Conservation (phyloP, 306 rosid species). For the Senna tora region DNA sequence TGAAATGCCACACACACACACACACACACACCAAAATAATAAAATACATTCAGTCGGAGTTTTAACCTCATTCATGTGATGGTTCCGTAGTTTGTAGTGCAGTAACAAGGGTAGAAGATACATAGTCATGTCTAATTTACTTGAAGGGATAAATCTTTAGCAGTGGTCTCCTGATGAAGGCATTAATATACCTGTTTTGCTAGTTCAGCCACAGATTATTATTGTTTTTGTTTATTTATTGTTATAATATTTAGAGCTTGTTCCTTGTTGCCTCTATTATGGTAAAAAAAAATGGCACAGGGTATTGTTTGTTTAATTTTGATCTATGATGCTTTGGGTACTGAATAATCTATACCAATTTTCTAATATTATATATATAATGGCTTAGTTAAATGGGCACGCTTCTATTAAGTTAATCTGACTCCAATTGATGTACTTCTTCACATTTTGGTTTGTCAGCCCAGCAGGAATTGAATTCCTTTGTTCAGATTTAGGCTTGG, state of each 20-base stretch:
- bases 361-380: neutral
- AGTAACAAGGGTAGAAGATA: neutral
- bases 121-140: neutral
- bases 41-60: neutral
- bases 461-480: constrained; percentile 72
- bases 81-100: neutral
- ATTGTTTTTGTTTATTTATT: no score
- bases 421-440: constrained; percentile 31
- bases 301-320: neutral
- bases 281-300: neutral
- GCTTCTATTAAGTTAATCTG: neutral
- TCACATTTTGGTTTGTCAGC: constrained; percentile 54
- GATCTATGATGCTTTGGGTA: constrained; percentile 2
- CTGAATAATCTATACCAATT: neutral
- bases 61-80: neutral
- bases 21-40: no score
- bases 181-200: neutral
- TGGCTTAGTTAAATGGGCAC: neutral
- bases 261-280: neutral
- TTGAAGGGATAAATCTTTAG: neutral
- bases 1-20: neutral
- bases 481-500: constrained; percentile 58
- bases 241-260: constrained; percentile 2
- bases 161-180: neutral
- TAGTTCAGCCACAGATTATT: neutral